Percentiles rank a stretch among this genome's conserved stretches.
Conservation (phyloP, 441 rosid genomes). For the Adansonia gregorii region DNA sequence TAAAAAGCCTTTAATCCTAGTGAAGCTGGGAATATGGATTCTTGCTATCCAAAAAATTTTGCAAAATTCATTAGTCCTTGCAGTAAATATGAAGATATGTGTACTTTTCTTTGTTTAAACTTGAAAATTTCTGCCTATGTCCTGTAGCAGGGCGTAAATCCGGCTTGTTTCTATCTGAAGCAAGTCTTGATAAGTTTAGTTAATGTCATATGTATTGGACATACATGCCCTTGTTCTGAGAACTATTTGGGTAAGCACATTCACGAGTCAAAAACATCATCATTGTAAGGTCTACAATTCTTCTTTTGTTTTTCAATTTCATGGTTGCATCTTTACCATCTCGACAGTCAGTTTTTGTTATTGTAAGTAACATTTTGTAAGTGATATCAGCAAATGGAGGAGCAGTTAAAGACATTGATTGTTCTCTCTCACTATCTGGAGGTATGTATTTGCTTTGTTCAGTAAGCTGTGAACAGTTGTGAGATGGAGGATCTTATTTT, state of each 20-base stretch:
- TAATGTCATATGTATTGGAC: not conserved
- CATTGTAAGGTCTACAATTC: not conserved
- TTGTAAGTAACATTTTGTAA: not conserved
- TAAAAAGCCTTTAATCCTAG: not conserved
- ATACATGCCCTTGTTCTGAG: not conserved
- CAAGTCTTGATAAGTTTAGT: not conserved
- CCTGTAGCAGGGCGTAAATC: not conserved
- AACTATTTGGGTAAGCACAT: not conserved
- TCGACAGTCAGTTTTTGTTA: not conserved
- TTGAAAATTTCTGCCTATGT: not conserved
- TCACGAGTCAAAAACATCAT: not conserved
- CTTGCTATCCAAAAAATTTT: not conserved
- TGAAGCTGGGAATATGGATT: not conserved
- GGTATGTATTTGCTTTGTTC: conserved; percentile 19
- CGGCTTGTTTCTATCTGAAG: not conserved
- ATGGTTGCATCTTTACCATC: not conserved
- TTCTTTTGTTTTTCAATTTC: not conserved
- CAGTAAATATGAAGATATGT: not conserved
- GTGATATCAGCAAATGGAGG: conserved; percentile 29
- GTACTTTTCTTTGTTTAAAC: not conserved
- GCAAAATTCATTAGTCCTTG: not conserved
- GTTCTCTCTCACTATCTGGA: conserved; percentile 28
- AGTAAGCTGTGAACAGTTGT: not conserved
- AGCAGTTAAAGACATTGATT: conserved; percentile 29
- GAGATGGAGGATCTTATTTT: not conserved